These are phyloP conservation scores for Lonicera japonica DNA, from an alignment of 129 eudicot species.

Conservation along the genomic window DNA sequence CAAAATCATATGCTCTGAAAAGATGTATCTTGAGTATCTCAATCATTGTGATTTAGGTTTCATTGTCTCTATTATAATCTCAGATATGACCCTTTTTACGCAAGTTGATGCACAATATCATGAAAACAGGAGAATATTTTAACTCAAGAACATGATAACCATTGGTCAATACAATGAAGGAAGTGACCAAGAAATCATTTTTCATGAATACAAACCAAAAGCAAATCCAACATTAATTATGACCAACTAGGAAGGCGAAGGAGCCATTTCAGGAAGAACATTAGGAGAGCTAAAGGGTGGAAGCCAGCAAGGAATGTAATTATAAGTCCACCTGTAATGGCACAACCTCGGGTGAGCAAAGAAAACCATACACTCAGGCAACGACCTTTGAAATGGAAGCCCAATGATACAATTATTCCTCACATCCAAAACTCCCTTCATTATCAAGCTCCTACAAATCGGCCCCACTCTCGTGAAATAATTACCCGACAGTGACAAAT, in stretches of 20 bases:
- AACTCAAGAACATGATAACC: background rate
- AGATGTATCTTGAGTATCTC: too few species aligned
- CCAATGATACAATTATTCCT: conserved; percentile 63
- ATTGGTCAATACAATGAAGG: background rate
- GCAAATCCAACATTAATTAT: background rate
- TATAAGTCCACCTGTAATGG: conserved; percentile 28
- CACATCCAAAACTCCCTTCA: conserved; percentile 62
- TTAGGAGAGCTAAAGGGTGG: conserved; percentile 35
- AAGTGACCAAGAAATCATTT: too few species aligned
- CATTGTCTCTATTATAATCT: too few species aligned
- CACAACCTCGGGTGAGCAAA: conserved; percentile 49
- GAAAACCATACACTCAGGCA: conserved; percentile 41
- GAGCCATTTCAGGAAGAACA: conserved; percentile 35
- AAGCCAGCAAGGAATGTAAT: conserved; percentile 63
- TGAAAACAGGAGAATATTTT: background rate
- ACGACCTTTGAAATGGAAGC: conserved; percentile 46
- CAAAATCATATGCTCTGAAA: too few species aligned
- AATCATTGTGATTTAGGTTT: too few species aligned
- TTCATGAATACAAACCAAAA: background rate
- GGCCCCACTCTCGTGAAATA: conserved; percentile 57
- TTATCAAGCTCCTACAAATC: conserved; percentile 47
- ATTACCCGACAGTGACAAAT: conserved; percentile 57
- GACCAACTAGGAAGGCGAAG: conserved; percentile 32
- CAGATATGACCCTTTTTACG: background rate
- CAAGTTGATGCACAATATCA: too few species aligned